Conservation (phyloP, 1,139 yeast genomes). For the Debaryomyces sp. region DNA sequence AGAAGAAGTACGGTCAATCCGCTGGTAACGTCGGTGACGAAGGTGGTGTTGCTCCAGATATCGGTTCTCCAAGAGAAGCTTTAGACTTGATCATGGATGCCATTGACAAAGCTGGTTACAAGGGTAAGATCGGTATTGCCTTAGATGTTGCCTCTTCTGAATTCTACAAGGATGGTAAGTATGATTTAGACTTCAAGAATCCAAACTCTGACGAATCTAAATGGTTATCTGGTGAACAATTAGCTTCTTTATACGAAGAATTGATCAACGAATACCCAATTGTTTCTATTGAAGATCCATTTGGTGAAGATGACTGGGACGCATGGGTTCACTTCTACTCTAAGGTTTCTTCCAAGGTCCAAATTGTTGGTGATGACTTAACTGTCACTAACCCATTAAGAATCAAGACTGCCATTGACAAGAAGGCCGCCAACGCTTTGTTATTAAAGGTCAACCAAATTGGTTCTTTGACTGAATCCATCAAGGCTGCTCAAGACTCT, state of each 20-base stretch:
- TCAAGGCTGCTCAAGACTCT: slow-evolving; percentile 84
- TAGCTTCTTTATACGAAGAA: slow-evolving; percentile 72
- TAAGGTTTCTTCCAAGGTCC: slow-evolving; percentile 64
- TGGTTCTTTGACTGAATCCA: slow-evolving; percentile 84
- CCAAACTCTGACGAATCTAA: slow-evolving; percentile 80
- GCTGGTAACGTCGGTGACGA: slow-evolving; percentile 98
- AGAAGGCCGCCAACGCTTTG: slow-evolving; percentile 86
- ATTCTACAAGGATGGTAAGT: slow-evolving; percentile 88
- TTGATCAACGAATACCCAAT: slow-evolving; percentile 85
- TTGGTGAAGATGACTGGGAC: slow-evolving; percentile 96
- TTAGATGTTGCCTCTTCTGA: slow-evolving; percentile 91
- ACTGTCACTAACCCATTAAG: slow-evolving; percentile 91
- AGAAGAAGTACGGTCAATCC: slow-evolving; percentile 85
- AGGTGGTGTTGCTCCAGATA: slow-evolving; percentile 97
- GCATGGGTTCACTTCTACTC: slow-evolving; percentile 81
- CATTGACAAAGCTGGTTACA: slow-evolving; percentile 85
- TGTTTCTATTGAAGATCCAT: slow-evolving; percentile 92
- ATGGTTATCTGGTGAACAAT: slow-evolving; percentile 80
- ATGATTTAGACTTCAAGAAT: slow-evolving; percentile 93
- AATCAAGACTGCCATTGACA: slow-evolving; percentile 85
- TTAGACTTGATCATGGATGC: slow-evolving; percentile 83
- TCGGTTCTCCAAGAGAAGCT: slow-evolving; percentile 87
- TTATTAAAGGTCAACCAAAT: slow-evolving; percentile 92
- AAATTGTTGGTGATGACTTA: slow-evolving; percentile 90
- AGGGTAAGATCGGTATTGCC: slow-evolving; percentile 80